These are phyloP conservation scores for Tuctoria greenei DNA, from an alignment of 176 grass and related monocot genomes.

Conservation along the genomic window DNA sequence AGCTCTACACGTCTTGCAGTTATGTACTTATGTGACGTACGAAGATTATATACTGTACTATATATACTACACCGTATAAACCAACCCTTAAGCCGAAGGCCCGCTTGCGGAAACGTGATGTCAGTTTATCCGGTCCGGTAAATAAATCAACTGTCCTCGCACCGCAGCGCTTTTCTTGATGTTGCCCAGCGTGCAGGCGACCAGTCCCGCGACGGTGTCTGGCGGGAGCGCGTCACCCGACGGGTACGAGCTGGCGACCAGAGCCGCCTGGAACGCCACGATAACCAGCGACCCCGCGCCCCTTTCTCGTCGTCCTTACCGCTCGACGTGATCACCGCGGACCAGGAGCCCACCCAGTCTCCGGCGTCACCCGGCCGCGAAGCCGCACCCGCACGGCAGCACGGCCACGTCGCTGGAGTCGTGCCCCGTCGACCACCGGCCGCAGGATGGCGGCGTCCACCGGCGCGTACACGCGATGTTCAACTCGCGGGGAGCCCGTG, in stretches of 20 bases:
- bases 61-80: no score
- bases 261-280: conserved; percentile 61
- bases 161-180: conserved; percentile 62
- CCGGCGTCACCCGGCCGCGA: conserved; percentile 65
- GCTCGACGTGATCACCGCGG: conserved; percentile 59
- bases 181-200: conserved; percentile 53
- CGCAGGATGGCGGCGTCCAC: conserved; percentile 49
- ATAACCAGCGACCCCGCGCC: conserved; percentile 55
- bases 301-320: conserved; percentile 5
- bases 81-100: no score
- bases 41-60: neutral
- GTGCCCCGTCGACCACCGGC: conserved; percentile 50
- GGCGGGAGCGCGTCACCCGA: conserved; percentile 17
- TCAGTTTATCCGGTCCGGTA: neutral
- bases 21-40: no score
- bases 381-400: conserved; percentile 71
- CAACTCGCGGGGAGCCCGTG: conserved; percentile 58
- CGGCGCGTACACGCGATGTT: conserved; percentile 46
- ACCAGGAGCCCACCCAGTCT: conserved; percentile 51
- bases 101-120: no score
- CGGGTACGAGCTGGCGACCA: conserved; percentile 39
- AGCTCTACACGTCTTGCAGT: neutral
- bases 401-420: conserved; percentile 59
- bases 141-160: conserved; percentile 35
- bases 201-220: conserved; percentile 38